These are phyloP conservation scores for Coemansia sp. DNA, from an alignment of 192 early-diverging fungal genomes.

Conservation along the genomic window DNA sequence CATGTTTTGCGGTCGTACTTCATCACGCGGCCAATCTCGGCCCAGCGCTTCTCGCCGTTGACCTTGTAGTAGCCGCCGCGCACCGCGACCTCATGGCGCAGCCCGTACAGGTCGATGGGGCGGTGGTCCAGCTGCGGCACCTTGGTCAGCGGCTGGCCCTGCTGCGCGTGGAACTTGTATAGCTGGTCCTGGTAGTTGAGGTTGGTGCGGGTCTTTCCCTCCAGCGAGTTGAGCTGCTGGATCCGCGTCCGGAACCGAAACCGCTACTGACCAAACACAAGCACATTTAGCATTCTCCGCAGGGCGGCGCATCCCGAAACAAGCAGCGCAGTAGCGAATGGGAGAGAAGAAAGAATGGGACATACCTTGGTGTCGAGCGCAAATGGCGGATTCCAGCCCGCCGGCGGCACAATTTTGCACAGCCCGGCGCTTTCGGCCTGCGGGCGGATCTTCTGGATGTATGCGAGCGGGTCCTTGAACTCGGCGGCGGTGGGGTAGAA, in stretches of 20 bases:
- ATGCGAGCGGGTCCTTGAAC: slow-evolving; percentile 78
- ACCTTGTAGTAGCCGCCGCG: slow-evolving; percentile 75
- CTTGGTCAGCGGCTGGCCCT: slow-evolving; percentile 67
- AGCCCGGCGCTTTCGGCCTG: slow-evolving; percentile 79
- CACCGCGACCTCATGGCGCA: slow-evolving; percentile 75
- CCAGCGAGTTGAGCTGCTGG: slow-evolving; percentile 88
- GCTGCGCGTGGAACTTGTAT: slow-evolving; percentile 78
- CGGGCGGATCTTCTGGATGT: slow-evolving; percentile 75
- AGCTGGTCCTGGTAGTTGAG: slow-evolving; percentile 91
- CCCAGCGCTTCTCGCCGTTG: slow-evolving; percentile 73
- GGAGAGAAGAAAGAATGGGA: not conserved
- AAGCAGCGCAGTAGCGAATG: slow-evolving; percentile 1
- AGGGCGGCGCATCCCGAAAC: not conserved
- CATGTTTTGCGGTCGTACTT: slow-evolving; percentile 69
- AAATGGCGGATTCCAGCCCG: slow-evolving; percentile 79
- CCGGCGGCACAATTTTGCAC: slow-evolving; percentile 90
- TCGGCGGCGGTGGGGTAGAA: slow-evolving; percentile 79
- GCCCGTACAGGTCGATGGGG: slow-evolving; percentile 77
- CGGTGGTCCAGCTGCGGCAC: slow-evolving; percentile 82
- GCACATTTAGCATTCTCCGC: slow-evolving; percentile 1
- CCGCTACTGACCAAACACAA: slow-evolving; percentile 43
- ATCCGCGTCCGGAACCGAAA: slow-evolving; percentile 88
- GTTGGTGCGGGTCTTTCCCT: slow-evolving; percentile 79
- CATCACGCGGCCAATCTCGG: slow-evolving; percentile 73
- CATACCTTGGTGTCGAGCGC: slow-evolving; percentile 72